A percentile compares a stretch with the other conserved stretches of the same genome.
These are phyloP conservation scores for Amaranthus cruentus DNA, from an alignment of 148 eudicot genomes.

Conservation along the genomic window DNA sequence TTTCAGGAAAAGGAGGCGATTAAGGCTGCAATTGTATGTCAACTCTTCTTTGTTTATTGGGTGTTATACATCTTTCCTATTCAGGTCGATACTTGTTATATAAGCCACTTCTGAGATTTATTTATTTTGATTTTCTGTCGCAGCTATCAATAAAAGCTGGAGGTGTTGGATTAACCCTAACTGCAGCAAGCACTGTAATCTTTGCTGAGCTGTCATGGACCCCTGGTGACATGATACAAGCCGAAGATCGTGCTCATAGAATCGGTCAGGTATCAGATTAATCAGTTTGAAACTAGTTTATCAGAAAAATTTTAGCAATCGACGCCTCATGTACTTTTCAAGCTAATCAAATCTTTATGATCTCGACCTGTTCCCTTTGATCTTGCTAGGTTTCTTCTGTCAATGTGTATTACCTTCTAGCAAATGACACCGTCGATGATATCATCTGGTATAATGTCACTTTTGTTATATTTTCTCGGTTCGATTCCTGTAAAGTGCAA, in stretches of 20 bases:
- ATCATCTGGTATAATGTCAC: slow-evolving; percentile 68
- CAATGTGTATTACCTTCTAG: slow-evolving; percentile 79
- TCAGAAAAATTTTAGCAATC: background rate
- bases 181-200: slow-evolving; percentile 97
- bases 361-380: slow-evolving; percentile 1
- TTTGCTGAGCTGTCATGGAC: slow-evolving; percentile 98
- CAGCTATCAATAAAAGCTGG: slow-evolving; percentile 96
- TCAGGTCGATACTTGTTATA: background rate
- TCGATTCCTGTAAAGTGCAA: background rate
- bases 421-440: slow-evolving; percentile 96
- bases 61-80: background rate
- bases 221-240: slow-evolving; percentile 95
- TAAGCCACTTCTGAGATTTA: background rate
- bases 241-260: slow-evolving; percentile 98
- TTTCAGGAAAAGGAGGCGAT: slow-evolving; percentile 87
- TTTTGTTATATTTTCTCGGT: background rate
- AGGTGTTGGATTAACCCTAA: slow-evolving; percentile 90
- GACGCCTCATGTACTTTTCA: background rate
- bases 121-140: slow-evolving; percentile 8
- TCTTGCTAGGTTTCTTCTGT: slow-evolving; percentile 72
- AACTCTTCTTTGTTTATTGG: slow-evolving; percentile 9
- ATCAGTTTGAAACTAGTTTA: background rate
- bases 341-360: background rate
- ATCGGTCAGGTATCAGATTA: slow-evolving; percentile 74
- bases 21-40: slow-evolving; percentile 84